Evolutionary conservation across 495 filamentous ascomycete species (phyloP), one percentile per base, ranked within the genome.

Genomic region (Aspergillus indologenus): DNA sequence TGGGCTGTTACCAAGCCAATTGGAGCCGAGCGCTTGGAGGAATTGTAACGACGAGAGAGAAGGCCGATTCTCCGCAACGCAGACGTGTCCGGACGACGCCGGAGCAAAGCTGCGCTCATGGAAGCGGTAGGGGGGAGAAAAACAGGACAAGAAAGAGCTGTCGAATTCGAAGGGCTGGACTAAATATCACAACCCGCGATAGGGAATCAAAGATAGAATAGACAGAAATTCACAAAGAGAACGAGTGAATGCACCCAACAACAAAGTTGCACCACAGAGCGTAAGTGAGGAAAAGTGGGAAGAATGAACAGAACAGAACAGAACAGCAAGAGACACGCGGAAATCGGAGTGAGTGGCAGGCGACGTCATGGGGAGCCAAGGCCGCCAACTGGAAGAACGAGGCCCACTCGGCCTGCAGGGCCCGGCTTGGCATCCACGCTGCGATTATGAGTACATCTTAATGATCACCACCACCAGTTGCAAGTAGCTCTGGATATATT

Each of bases 41-140:
- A 58, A 26, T 67, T 53, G 15, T 68, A 51, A 53, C 68, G 63
- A 56, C 58, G 46, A 45, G 67, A 63, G 34, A 71, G 43, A 15
- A 64, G 56, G 15, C 65, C 70, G 62, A 72, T 72, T 67, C 68
- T 69, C 51, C 56, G 67, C 57, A 74, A 65, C 57, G 65, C 69
- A 40, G 61, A 56, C 55, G 66, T 61, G 61, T 65, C 68, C 68
- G 70, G 61, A 59, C 73, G 69, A 66, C 68, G 63, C 69, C 69
- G 68, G 65, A 68, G 67, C 61, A 77, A 65, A 60, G 66, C 68
- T 58, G 71, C 72, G 67, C 68, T 74, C 71, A 78, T 78, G 53
- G 62, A 62, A 51, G 47, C 48, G 55, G 51, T 8, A 26, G 40
- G 29, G 53, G 34, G 42, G 59, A 60, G 53, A 47, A 15, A 40